Percentiles rank a stretch among this genome's conserved stretches.
Conservation (phyloP, 495 filamentous ascomycete genomes). For the Trichoderma orchidacearum region DNA sequence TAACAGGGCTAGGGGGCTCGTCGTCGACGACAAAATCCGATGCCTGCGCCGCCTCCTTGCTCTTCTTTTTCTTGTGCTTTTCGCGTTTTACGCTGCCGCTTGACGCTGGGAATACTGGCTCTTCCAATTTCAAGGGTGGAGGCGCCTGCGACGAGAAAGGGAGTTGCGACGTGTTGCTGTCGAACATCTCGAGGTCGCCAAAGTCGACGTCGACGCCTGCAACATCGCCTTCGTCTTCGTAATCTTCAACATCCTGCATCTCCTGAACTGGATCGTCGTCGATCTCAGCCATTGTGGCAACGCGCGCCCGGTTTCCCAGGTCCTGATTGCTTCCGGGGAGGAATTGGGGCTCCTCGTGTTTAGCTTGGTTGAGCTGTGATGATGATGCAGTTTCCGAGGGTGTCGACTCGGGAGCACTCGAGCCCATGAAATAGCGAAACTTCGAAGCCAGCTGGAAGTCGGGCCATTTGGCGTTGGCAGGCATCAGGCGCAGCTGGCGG, state of each 20-base stretch:
- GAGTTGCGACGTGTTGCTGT: not conserved
- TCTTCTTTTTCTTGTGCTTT: not conserved
- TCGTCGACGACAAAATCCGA: not conserved
- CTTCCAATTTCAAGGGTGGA: not conserved
- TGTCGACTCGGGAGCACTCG: not conserved
- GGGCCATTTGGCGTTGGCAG: not conserved
- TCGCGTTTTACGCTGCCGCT: not conserved
- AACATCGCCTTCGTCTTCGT: not conserved
- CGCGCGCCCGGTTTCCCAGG: not conserved
- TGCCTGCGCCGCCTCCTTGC: too few species aligned
- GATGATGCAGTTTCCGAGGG: not conserved
- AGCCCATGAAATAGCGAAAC: not conserved
- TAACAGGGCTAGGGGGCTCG: not conserved
- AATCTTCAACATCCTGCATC: not conserved
- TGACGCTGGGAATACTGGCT: not conserved
- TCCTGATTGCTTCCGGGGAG: not conserved
- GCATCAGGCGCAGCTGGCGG: not conserved
- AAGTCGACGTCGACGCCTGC: not conserved
- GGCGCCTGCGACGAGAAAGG: not conserved
- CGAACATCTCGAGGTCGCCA: slow-evolving; percentile 2
- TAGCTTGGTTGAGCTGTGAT: not conserved
- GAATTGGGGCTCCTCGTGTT: not conserved
- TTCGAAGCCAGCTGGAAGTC: not conserved
- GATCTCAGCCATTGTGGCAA: not conserved
- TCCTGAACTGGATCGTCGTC: not conserved